A percentile compares a stretch with the other conserved stretches of the same genome.
These are phyloP conservation scores for Pholiota conissans DNA, from an alignment of 768 basidiomycete genomes.

Conservation along the genomic window DNA sequence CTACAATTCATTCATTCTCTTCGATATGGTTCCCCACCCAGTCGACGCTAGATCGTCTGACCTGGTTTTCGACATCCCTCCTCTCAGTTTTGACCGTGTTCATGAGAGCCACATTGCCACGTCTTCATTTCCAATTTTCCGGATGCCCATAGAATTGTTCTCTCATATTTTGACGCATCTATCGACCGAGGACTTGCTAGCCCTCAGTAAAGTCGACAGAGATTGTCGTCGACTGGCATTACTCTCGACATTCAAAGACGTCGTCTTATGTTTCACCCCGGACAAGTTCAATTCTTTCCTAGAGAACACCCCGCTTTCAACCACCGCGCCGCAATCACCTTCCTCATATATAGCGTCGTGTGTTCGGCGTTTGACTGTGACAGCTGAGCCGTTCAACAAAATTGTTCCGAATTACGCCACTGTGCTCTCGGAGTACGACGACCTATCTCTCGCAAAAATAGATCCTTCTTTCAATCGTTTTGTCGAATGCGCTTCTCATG, in stretches of 20 bases:
- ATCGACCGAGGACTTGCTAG: slow-evolving; percentile 20
- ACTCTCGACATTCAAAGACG: slow-evolving; percentile 20
- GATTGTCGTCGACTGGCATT: slow-evolving; percentile 26
- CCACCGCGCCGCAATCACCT: neutral
- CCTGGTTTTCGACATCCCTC: slow-evolving; percentile 8
- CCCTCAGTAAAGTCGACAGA: slow-evolving; percentile 26
- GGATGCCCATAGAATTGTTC: slow-evolving; percentile 28
- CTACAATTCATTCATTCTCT: neutral
- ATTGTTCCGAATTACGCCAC: neutral
- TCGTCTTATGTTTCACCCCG: slow-evolving; percentile 10
- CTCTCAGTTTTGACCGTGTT: slow-evolving; percentile 25
- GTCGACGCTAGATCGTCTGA: neutral
- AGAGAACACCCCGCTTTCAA: neutral
- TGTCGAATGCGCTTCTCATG: no score
- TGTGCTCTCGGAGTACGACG: slow-evolving; percentile 1
- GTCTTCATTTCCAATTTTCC: slow-evolving; percentile 25
- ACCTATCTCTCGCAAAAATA: neutral
- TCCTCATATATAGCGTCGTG: slow-evolving; percentile 15
- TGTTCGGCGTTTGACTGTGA: slow-evolving; percentile 22
- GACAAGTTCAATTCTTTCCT: neutral
- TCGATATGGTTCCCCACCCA: neutral
- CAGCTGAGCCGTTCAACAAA: neutral
- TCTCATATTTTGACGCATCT: slow-evolving; percentile 24
- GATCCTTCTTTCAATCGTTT: no score
- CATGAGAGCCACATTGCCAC: slow-evolving; percentile 13